Base-by-base conservation (phyloP, 148 eudicot species). In the Tetragonia tetragonoides region DNA sequence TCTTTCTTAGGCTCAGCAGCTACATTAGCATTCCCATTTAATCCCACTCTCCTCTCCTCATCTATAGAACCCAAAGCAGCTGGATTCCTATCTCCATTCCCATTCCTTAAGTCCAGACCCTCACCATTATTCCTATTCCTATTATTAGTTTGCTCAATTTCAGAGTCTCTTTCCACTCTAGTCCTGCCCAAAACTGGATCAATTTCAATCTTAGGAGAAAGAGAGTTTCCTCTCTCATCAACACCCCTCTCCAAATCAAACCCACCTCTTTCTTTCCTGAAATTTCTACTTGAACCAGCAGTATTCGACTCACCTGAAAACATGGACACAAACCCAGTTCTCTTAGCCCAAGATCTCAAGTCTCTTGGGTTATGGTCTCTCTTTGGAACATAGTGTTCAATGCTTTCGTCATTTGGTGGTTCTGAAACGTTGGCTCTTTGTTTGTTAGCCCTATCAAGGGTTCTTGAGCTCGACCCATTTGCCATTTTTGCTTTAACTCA, bases 321-420 rank as follows among this genome's bases (percentile, higher is more conserved):
- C 41, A 80, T 77, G 24, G 98, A 95, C 56, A 93, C 97, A 81
- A 95, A 95, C 60, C 98, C 98, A 71, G 98, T 95, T 77, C 88
- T 88, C 81, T 95, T 95, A 38, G 98, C 98, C 98, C 98, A 92
- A 87, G 97, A 89, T 85, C 80, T 87, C 83, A 95, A 87, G 82
- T 92, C 96, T 78, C 75, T 90, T 17, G 98, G 97, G 77, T 90
- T 90, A 82, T 92, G 89, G 59, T 91, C 89, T 78, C 78, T 86
- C 70, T 79, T 81, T 38, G 96, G 88, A 74, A 85, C 83, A 86
- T 92, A 95, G 41, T 94, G 91, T 49, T 92, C 94, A 41, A 92
- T 75, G 23, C 74, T 77, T 6, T 71, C 59, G 46, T 64, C 66
- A 54, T 77, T 59, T 1, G 69, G 6, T n/a, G 91, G 83, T 28